These are phyloP conservation scores for Sporothrix curviconia DNA, from an alignment of 2,329 filamentous ascomycete genomes.

Conservation along the genomic window DNA sequence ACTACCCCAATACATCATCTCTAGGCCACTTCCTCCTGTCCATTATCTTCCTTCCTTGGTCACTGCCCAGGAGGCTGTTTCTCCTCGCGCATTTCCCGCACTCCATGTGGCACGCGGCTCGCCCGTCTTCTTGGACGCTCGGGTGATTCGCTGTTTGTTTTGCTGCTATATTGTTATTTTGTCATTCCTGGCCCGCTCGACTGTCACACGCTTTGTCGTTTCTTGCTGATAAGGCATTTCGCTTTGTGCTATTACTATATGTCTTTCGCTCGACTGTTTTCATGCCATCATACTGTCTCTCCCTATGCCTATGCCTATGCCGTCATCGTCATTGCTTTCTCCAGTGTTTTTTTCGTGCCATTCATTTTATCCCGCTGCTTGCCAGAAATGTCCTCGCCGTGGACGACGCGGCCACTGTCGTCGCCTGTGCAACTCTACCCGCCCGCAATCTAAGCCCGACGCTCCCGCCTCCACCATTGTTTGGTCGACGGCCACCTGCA, in stretches of 20 bases:
- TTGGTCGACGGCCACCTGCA: not conserved
- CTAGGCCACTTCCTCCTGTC: no score
- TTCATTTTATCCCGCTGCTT: not conserved
- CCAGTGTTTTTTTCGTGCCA: no score
- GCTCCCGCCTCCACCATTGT: not conserved
- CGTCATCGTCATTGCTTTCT: no score
- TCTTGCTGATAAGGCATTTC: not conserved
- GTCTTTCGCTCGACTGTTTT: not conserved
- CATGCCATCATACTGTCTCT: slow-evolving; percentile 8
- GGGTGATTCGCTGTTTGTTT: not conserved
- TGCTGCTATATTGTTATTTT: not conserved
- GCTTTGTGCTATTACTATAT: slow-evolving; percentile 2
- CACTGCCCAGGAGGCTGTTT: not conserved
- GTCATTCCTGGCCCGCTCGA: not conserved
- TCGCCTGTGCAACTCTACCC: slow-evolving; percentile 10
- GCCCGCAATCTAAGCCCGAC: slow-evolving; percentile 12
- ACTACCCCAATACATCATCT: no score
- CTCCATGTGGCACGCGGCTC: slow-evolving; percentile 13
- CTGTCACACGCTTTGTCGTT: not conserved
- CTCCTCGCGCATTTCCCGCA: not conserved
- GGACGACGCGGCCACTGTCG: not conserved
- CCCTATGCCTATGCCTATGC: no score
- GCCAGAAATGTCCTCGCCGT: not conserved
- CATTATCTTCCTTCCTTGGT: not conserved
- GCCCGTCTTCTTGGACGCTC: not conserved